Base-by-base conservation (phyloP, 2,329 filamentous ascomycete genomes). In the Cylindrodendrum hubeiense region DNA sequence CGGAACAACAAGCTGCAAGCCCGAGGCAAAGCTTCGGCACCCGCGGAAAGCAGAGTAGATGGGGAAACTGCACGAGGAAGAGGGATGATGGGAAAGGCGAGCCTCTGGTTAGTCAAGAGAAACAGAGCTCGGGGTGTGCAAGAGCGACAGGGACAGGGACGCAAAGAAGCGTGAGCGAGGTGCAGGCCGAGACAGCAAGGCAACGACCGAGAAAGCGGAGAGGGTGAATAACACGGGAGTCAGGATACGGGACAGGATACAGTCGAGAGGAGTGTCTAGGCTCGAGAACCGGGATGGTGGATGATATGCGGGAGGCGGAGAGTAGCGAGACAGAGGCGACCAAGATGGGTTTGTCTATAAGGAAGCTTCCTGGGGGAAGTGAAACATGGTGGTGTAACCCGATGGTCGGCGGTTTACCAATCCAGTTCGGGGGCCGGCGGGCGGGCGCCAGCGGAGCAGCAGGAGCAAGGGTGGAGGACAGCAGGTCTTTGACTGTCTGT, bases 361-460 rank as follows among this genome's bases (percentile, higher is more conserved):
- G 67, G 66, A 75, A 74, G 52, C 64, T 73, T 69, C 65, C 53
- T 66, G 52, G 67, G 70, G 67, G 68, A 69, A 77, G 71, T 77
- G 77, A 79, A 78, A 79, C 79, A 80, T 73, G 72, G 60, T 72
- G 65, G 78, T 79, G 77, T 76, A 73, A 80, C 79, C 67, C 55
- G 66, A 73, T 46, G 62, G 65, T 68, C 71, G 71, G 72, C 61
- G 71, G 71, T 74, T 75, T 74, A 68, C 68, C 67, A 73, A 71
- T 72, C 63, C 65, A 71, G 69, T 56, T 71, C 67, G 65, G 70
- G 47, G 64, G 63, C 61, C 71, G 68, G 71, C 34, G 30, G 68
- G 71, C 34, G 30, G 47, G 43, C 33, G 50, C 50, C 55, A 64
- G 58, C 43, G 55, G 55, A 64, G 50, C 49, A 41, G 47, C 30